Conservation (phyloP, 345 rosid species). For the Gossypium raimondii region DNA sequence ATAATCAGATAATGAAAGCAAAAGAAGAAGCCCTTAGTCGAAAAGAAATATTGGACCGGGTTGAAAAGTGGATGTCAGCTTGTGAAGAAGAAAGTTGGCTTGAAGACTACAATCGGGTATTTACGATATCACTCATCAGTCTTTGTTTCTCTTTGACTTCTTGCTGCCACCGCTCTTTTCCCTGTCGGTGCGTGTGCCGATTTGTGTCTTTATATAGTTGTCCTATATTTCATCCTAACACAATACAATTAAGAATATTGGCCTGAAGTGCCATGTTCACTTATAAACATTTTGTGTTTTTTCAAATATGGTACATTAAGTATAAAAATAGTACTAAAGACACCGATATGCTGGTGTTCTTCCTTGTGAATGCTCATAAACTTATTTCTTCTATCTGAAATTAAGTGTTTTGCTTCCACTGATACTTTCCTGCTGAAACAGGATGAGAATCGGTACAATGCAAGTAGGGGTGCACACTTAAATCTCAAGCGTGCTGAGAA, state of each 20-base stretch:
- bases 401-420: neutral
- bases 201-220: neutral
- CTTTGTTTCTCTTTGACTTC: neutral
- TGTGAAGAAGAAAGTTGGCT: slow-evolving; percentile 99
- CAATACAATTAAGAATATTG: neutral
- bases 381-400: neutral
- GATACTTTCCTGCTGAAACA: slow-evolving; percentile 33
- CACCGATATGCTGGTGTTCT: neutral
- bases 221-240: neutral
- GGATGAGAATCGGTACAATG: slow-evolving; percentile 97
- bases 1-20: slow-evolving; percentile 81
- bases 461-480: slow-evolving; percentile 96
- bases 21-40: slow-evolving; percentile 89
- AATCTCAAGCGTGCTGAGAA: slow-evolving; percentile 99
- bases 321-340: neutral
- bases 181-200: neutral
- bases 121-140: neutral
- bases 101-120: slow-evolving; percentile 92
- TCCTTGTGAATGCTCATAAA: neutral
- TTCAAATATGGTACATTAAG: neutral
- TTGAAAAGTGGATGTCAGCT: slow-evolving; percentile 99
- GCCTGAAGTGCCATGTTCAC: neutral
- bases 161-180: neutral
- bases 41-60: slow-evolving; percentile 91
- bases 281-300: neutral